Conservation (phyloP, 169 alveolate species). For the Perkinsus marinus region DNA sequence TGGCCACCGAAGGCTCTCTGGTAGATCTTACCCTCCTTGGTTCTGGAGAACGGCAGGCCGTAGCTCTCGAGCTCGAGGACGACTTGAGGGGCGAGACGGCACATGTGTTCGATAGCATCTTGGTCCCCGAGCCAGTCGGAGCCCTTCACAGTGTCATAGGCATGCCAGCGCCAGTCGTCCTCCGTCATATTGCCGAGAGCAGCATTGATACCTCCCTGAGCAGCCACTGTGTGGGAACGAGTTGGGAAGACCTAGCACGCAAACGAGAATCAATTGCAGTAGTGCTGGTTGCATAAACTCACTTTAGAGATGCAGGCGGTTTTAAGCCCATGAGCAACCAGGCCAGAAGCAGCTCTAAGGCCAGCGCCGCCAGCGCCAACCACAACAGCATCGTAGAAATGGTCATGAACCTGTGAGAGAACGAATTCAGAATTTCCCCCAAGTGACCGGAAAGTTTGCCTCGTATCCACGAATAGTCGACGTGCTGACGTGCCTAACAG, state of each 20-base stretch:
- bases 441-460: not conserved
- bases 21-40: slow-evolving; percentile 82
- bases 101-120: slow-evolving; percentile 94
- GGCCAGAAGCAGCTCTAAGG: slow-evolving; percentile 87
- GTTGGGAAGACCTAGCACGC: slow-evolving; percentile 77
- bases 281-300: slow-evolving; percentile 27
- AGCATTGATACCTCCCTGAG: slow-evolving; percentile 86
- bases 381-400: slow-evolving; percentile 88
- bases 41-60: slow-evolving; percentile 93
- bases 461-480: not conserved
- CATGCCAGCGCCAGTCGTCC: slow-evolving; percentile 98
- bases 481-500: not conserved
- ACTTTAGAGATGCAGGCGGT: slow-evolving; percentile 78
- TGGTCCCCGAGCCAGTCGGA: slow-evolving; percentile 99
- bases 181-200: slow-evolving; percentile 87
- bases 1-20: slow-evolving; percentile 98
- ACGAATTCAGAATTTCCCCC: too few species aligned
- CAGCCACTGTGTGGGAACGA: slow-evolving; percentile 96
- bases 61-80: slow-evolving; percentile 86
- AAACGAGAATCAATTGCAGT: slow-evolving; percentile 14
- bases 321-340: slow-evolving; percentile 53
- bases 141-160: slow-evolving; percentile 94
- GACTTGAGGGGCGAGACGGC: slow-evolving; percentile 70
- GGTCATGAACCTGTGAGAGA: slow-evolving; percentile 36
- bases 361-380: slow-evolving; percentile 99